Evolutionary conservation across 306 rosid species (phyloP).

Genomic region (Arachis hypogaea): DNA sequence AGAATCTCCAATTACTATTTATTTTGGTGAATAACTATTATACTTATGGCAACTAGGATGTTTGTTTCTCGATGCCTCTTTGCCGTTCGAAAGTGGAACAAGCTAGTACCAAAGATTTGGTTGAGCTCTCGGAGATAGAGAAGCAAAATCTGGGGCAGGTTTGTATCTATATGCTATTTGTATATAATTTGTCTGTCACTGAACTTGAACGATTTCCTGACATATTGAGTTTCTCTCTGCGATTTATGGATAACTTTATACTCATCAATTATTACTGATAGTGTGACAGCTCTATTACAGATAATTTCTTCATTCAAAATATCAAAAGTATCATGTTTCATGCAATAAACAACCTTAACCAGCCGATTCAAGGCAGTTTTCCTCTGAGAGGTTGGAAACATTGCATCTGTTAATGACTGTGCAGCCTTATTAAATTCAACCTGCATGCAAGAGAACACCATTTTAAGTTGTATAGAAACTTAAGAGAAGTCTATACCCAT

Average conservation of each 20-base stretch:
- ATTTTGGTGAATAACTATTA: constrained; percentile 8
- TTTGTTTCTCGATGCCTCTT: constrained; percentile 92
- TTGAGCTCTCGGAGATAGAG: constrained; percentile 94
- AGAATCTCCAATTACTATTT: neutral
- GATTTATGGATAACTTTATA: constrained; percentile 17
- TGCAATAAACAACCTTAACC: constrained; percentile 64
- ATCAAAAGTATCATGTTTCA: constrained; percentile 11
- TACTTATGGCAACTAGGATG: constrained; percentile 54
- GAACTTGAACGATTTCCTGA: constrained; percentile 24
- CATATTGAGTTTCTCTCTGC: neutral
- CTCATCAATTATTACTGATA: constrained; percentile 4
- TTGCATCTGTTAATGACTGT: constrained; percentile 92
- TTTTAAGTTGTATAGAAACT: constrained; percentile 24
- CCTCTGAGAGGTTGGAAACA: constrained; percentile 85
- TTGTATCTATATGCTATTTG: constrained; percentile 30
- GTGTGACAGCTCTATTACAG: constrained; percentile 2
- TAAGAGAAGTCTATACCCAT: neutral
- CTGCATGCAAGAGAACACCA: constrained; percentile 54
- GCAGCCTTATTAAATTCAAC: constrained; percentile 99
- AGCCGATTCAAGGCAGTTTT: constrained; percentile 88
- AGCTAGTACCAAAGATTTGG: constrained; percentile 74
- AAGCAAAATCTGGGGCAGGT: constrained; percentile 95
- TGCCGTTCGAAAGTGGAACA: constrained; percentile 87
- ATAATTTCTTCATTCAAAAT: neutral
- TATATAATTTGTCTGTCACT: constrained; percentile 16